Percentiles rank a stretch among this genome's conserved stretches.
Conservation (phyloP, 192 early-diverging fungal genomes). For the Backusella australiensis region DNA sequence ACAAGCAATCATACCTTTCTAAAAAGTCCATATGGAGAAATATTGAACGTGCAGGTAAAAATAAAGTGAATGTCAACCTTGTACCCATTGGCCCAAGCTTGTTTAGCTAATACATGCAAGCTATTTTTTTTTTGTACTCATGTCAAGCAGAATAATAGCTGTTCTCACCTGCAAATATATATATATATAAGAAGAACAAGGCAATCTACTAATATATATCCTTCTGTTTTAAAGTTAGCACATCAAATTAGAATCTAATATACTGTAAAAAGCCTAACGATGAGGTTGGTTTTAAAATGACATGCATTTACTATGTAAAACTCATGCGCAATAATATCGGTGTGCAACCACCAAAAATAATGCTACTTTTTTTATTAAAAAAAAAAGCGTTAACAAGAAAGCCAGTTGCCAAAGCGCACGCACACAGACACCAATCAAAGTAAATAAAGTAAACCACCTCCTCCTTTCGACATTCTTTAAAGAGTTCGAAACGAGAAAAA, state of each 20-base stretch:
- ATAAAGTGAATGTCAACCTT: neutral
- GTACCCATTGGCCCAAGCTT: neutral
- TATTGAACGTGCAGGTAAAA: neutral
- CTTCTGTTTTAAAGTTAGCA: neutral
- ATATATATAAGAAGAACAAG: no score
- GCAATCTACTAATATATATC: no score
- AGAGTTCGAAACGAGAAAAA: neutral
- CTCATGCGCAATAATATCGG: neutral
- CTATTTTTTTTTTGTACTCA: neutral
- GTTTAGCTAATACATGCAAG: no score
- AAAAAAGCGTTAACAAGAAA: neutral
- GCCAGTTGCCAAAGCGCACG: neutral
- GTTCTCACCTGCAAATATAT: no score
- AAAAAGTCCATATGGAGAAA: neutral
- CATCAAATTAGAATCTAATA: no score
- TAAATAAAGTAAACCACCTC: neutral
- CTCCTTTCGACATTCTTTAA: neutral
- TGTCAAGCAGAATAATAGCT: no score
- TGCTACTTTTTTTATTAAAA: no score
- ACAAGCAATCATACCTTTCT: neutral
- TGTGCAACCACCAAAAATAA: neutral
- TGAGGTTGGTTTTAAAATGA: no score
- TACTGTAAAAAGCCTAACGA: no score
- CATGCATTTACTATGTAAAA: neutral
- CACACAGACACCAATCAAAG: neutral